phyloP scores from a whole-genome alignment of 2,329 filamentous ascomycete species.

The Fusarium neocosmosporiellum region DNA sequence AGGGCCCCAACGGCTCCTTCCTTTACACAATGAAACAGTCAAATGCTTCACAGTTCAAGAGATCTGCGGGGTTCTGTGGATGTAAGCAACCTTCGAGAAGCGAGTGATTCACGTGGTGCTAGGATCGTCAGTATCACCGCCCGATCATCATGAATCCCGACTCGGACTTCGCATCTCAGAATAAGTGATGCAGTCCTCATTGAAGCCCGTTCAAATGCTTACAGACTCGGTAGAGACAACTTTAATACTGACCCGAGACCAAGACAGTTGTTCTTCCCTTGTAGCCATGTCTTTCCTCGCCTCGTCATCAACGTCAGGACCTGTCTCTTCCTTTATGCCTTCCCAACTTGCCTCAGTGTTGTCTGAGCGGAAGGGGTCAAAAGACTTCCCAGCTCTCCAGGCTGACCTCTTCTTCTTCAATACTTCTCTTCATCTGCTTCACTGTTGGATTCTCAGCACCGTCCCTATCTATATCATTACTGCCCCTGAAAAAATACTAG shows the following conservation, averaged over 20 bases:
- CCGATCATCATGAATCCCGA: not conserved
- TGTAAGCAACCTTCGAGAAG: not conserved
- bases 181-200: not conserved
- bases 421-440: not conserved
- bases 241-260: not conserved
- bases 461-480: not conserved
- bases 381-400: not conserved
- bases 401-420: not conserved
- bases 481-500: not conserved
- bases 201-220: not conserved
- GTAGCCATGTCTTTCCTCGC: not conserved
- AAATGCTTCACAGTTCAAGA: not conserved
- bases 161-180: too few relatives aligned
- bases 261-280: not conserved
- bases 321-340: not conserved
- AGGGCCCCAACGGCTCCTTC: not conserved
- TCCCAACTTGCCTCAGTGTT: not conserved
- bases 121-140: not conserved
- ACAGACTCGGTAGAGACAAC: not conserved
- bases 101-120: not conserved
- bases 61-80: too few relatives aligned
- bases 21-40: not conserved
- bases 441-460: not conserved
- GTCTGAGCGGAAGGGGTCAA: not conserved
- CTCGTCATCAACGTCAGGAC: not conserved